A percentile compares a stretch with the other conserved stretches of the same genome.
These are phyloP conservation scores for Vinca minor DNA, from an alignment of 257 asterid genomes.

Conservation along the genomic window DNA sequence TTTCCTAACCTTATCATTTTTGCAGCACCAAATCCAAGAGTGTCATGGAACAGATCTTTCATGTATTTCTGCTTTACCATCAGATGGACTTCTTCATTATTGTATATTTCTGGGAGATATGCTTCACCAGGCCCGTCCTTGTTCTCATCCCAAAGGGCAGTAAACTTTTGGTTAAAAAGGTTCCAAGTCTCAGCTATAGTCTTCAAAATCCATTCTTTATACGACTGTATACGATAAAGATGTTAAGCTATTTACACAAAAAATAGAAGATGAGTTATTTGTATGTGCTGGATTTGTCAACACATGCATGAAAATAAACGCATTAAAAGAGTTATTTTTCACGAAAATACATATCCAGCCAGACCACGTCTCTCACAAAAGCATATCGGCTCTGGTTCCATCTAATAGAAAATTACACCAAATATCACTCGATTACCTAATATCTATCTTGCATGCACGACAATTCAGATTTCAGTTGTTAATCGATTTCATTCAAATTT, in stretches of 20 bases:
- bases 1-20: slow-evolving; percentile 78
- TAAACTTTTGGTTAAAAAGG: slow-evolving; percentile 64
- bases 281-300: no score
- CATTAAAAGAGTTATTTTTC: no score
- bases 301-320: no score
- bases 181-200: slow-evolving; percentile 84
- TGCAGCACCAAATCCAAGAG: slow-evolving; percentile 93
- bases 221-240: slow-evolving; percentile 36
- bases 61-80: slow-evolving; percentile 55
- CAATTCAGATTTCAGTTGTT: no score
- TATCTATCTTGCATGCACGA: no score
- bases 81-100: slow-evolving; percentile 50
- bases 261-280: neutral
- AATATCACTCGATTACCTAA: no score
- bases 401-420: no score
- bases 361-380: no score
- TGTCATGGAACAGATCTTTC: slow-evolving; percentile 71
- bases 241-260: neutral
- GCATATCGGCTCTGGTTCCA: no score
- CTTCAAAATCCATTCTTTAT: slow-evolving; percentile 74
- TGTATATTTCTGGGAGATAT: slow-evolving; percentile 75
- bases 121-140: slow-evolving; percentile 93
- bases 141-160: slow-evolving; percentile 83
- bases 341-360: no score
- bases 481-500: no score